Evolutionary conservation across 2,329 filamentous ascomycete genomes (phyloP).

Genomic region (Trichoderma citrinoviride): DNA sequence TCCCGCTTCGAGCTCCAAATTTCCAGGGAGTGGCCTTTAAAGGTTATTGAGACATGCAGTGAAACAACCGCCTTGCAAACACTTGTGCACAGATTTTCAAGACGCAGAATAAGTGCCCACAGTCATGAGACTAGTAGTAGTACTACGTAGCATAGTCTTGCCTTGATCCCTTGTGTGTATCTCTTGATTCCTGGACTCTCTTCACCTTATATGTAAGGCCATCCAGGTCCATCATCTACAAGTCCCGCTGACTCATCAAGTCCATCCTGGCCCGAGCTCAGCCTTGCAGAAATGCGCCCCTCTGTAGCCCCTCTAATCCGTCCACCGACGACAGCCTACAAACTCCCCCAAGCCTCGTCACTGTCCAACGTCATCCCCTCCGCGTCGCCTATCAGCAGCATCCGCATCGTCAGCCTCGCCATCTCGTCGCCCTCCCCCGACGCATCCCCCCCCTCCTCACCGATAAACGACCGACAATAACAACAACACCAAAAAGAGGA

Average conservation of each 20-base stretch:
- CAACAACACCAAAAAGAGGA: not conserved
- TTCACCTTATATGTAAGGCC: too few species aligned
- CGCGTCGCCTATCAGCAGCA: not conserved
- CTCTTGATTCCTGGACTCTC: too few species aligned
- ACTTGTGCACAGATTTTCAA: too few species aligned
- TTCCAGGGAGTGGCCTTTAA: too few species aligned
- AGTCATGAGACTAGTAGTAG: too few species aligned
- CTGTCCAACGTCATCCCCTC: conserved; percentile 21
- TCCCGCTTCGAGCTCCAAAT: not conserved
- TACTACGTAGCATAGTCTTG: too few species aligned
- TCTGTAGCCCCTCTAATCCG: conserved; percentile 8
- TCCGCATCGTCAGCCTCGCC: conserved; percentile 1
- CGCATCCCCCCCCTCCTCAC: too few species aligned
- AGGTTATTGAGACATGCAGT: too few species aligned
- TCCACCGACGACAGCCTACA: not conserved
- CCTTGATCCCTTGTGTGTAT: too few species aligned
- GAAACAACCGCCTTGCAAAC: not conserved
- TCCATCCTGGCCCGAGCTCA: not conserved
- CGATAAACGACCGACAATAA: not conserved
- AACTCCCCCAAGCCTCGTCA: conserved; percentile 18
- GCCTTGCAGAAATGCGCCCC: conserved; percentile 6
- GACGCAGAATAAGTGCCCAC: too few species aligned
- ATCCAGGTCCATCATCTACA: too few species aligned
- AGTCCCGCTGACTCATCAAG: conserved; percentile 11
- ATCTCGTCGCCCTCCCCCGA: too few species aligned